Evolutionary conservation across 345 rosid genomes (phyloP).

Genomic region (Mallotus nudiflorus): DNA sequence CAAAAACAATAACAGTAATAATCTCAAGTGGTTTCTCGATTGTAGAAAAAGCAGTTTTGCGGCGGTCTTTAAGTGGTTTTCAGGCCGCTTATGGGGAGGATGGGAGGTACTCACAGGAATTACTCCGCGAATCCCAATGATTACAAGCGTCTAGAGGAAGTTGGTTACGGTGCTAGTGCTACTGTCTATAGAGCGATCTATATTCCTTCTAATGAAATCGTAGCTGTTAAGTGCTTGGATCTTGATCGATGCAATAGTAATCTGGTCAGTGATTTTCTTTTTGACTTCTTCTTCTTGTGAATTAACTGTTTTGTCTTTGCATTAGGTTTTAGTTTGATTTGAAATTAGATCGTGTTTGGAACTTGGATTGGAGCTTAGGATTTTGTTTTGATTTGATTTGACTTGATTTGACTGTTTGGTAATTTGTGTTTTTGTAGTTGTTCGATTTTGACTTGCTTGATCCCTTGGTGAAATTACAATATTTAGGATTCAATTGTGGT

Average conservation of each 20-base stretch:
- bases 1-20: neutral
- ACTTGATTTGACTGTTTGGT: neutral
- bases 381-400: slow-evolving; percentile 8
- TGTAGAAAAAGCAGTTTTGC: slow-evolving; percentile 8
- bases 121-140: slow-evolving; percentile 67
- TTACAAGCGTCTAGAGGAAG: slow-evolving; percentile 82
- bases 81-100: slow-evolving; percentile 26
- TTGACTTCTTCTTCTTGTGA: neutral
- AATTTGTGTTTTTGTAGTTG: too few relatives aligned
- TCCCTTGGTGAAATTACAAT: neutral
- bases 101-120: slow-evolving; percentile 39
- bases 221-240: slow-evolving; percentile 96
- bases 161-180: slow-evolving; percentile 96
- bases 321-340: slow-evolving; percentile 10
- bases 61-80: slow-evolving; percentile 1
- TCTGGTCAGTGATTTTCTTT: slow-evolving; percentile 53
- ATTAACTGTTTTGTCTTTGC: neutral
- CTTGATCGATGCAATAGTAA: slow-evolving; percentile 99
- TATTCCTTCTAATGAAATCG: slow-evolving; percentile 71
- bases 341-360: slow-evolving; percentile 16
- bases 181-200: slow-evolving; percentile 90
- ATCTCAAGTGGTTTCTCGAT: neutral
- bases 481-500: neutral
- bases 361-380: neutral
- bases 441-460: neutral